phyloP scores from a whole-genome alignment of 805 yeast genomes.

The Candida easanensis region DNA sequence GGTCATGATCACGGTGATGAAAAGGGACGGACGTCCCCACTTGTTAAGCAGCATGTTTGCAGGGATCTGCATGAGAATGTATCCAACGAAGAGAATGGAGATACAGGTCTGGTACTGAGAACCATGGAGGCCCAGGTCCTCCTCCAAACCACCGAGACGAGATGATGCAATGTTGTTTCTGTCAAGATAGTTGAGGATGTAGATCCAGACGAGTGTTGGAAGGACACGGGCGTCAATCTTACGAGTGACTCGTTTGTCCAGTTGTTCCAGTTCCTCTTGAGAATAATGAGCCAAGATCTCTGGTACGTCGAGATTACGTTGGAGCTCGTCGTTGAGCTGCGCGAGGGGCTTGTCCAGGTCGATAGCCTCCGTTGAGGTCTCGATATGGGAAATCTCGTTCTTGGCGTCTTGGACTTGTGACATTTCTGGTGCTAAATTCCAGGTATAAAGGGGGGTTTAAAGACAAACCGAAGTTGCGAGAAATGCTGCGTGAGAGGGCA shows the following conservation, averaged over 20 bases:
- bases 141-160: constrained; percentile 46
- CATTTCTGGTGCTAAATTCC: no score
- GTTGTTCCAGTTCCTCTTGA: constrained; percentile 39
- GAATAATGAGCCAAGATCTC: constrained; percentile 22
- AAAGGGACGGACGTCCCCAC: constrained; percentile 48
- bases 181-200: constrained; percentile 50
- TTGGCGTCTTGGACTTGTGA: no score
- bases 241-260: constrained; percentile 43
- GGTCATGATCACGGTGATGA: constrained; percentile 46
- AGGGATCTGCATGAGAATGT: constrained; percentile 50
- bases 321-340: no score
- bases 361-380: no score
- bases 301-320: no score
- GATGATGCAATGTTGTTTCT: constrained; percentile 50
- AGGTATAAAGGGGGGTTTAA: no score
- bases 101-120: constrained; percentile 43
- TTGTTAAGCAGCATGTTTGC: constrained; percentile 41
- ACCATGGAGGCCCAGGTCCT: constrained; percentile 41
- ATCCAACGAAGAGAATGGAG: constrained; percentile 52
- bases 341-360: no score
- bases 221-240: constrained; percentile 49
- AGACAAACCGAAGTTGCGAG: no score
- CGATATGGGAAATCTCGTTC: no score
- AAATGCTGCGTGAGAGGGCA: no score
- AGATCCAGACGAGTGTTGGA: constrained; percentile 48